These are phyloP conservation scores for Fusarium chuoi DNA, from an alignment of 2,329 filamentous ascomycete species.

Conservation along the genomic window DNA sequence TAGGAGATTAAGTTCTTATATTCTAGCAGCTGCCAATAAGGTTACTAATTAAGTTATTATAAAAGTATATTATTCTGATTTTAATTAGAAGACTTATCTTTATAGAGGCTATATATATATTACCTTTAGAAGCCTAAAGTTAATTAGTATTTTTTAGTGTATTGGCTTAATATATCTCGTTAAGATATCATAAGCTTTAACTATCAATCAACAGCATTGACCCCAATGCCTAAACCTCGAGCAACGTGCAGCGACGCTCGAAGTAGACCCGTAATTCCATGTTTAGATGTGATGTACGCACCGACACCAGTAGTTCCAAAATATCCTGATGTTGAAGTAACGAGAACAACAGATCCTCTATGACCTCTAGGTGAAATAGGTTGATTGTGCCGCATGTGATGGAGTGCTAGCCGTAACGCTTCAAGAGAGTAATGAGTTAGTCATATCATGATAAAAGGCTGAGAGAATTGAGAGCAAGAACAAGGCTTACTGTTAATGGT, in stretches of 20 bases:
- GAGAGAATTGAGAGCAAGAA: too few species aligned
- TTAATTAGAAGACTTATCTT: too few species aligned
- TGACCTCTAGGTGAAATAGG: not conserved
- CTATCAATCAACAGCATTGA: not conserved
- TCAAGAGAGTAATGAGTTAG: not conserved
- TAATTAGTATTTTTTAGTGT: too few species aligned
- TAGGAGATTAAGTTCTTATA: too few species aligned
- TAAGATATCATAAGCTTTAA: too few species aligned
- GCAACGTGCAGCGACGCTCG: not conserved
- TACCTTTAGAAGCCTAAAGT: too few species aligned
- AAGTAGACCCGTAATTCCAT: not conserved
- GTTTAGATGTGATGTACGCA: not conserved
- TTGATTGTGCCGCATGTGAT: not conserved
- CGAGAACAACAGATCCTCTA: not conserved
- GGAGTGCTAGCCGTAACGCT: not conserved
- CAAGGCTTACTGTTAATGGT: not conserved
- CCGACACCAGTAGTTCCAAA: not conserved
- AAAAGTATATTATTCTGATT: too few species aligned
- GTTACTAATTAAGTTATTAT: too few species aligned
- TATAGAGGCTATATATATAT: too few species aligned
- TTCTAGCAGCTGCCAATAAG: too few species aligned
- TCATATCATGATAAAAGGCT: accelerated
- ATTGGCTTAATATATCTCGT: too few species aligned
- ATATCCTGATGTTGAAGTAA: not conserved
- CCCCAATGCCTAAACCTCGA: accelerated